Evolutionary conservation across 176 grass and related monocot species (phyloP).

Genomic region (Carex kokanica): DNA sequence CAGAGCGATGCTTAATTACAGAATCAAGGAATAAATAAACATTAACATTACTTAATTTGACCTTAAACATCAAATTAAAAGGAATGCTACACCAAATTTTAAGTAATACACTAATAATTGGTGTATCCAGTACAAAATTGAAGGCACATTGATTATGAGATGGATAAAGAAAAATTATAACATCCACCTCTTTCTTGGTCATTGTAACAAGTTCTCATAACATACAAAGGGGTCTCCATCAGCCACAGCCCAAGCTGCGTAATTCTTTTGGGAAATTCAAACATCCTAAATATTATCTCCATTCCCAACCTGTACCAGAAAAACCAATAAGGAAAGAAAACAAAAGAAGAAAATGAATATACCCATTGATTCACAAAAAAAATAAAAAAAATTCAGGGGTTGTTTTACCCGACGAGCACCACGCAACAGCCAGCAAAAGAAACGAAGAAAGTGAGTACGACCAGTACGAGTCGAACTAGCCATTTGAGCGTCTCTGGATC

Average conservation of each 20-base stretch:
- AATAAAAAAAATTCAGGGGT: background rate
- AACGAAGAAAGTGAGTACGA: background rate
- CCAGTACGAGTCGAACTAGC: background rate
- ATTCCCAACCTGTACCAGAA: slow-evolving; percentile 4
- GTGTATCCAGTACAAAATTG: background rate
- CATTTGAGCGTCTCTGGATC: slow-evolving; percentile 13
- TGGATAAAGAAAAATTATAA: background rate
- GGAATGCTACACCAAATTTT: background rate
- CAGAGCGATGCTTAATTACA: background rate
- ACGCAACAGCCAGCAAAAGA: slow-evolving; percentile 12
- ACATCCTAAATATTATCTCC: slow-evolving; percentile 4
- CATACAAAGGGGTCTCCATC: slow-evolving; percentile 21
- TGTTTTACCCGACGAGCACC: slow-evolving; percentile 14
- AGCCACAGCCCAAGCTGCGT: slow-evolving; percentile 11
- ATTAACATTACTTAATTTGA: background rate
- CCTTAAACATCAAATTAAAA: background rate
- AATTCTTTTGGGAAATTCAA: slow-evolving; percentile 9
- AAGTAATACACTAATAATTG: background rate
- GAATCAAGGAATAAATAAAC: background rate
- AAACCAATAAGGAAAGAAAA: background rate
- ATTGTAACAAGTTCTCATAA: slow-evolving; percentile 7
- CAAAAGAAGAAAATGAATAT: background rate
- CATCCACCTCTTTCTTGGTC: background rate
- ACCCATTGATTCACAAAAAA: background rate
- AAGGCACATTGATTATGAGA: background rate